phyloP scores from a whole-genome alignment of 1,284 basidiomycete genomes.

The Ustilago nuda region DNA sequence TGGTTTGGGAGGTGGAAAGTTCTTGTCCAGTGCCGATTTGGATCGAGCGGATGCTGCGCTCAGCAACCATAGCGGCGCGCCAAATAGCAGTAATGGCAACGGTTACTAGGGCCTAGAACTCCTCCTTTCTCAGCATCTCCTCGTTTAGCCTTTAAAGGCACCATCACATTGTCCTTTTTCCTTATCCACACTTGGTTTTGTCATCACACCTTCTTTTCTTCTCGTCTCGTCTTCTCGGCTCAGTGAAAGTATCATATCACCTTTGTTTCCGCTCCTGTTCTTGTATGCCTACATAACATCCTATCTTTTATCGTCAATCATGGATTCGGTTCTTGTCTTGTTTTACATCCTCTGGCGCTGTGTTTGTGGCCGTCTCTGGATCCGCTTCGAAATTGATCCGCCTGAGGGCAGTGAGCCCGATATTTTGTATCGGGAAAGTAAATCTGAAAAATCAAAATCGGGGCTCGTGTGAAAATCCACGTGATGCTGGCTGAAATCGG shows the following conservation, averaged over 20 bases:
- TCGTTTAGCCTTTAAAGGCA: not conserved
- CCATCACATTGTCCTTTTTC: constrained; percentile 3
- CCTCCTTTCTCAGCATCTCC: constrained; percentile 4
- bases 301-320: constrained; percentile 10
- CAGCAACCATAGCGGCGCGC: constrained; percentile 49
- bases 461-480: constrained; percentile 15
- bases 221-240: not conserved
- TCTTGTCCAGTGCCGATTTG: constrained; percentile 56
- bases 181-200: not conserved
- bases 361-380: no score
- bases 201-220: constrained; percentile 1
- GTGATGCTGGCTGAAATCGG: constrained; percentile 31
- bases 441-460: not conserved
- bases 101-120: constrained; percentile 3
- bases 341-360: not conserved
- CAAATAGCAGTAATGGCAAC: constrained; percentile 19
- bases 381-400: no score
- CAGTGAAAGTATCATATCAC: not conserved
- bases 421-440: not conserved
- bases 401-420: not conserved
- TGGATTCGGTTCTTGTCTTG: not conserved
- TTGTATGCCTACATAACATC: constrained; percentile 15
- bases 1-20: constrained; percentile 59
- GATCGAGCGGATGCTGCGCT: constrained; percentile 61
- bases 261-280: not conserved